Evolutionary conservation across 768 basidiomycete genomes (phyloP).

Genomic region (Pulveroboletus sp.): DNA sequence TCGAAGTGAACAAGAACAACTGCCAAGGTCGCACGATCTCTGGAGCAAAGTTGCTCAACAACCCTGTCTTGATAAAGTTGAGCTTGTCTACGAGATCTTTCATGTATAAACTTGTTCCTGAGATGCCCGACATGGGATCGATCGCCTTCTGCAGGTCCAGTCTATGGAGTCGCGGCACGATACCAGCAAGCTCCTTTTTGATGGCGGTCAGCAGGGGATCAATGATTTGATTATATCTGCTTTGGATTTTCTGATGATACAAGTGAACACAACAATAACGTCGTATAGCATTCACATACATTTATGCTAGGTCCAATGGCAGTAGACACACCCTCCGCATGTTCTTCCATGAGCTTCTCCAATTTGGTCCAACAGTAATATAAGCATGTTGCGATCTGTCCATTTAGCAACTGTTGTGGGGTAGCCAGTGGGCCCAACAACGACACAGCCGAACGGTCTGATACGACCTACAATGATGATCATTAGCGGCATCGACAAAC

Average conservation of each 20-base stretch:
- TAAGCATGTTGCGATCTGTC: constrained; percentile 69
- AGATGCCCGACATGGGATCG: constrained; percentile 55
- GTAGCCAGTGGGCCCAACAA: constrained; percentile 76
- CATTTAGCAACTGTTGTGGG: constrained; percentile 73
- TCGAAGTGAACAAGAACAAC: background rate
- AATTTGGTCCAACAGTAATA: constrained; percentile 24
- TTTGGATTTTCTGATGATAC: constrained; percentile 19
- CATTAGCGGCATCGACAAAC: background rate
- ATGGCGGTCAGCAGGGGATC: constrained; percentile 65
- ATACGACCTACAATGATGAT: constrained; percentile 45
- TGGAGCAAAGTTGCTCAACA: constrained; percentile 72
- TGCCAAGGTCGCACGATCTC: constrained; percentile 76
- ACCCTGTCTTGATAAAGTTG: constrained; percentile 70
- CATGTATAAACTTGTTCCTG: constrained; percentile 73
- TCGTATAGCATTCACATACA: constrained; percentile 36
- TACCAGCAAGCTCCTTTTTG: constrained; percentile 73
- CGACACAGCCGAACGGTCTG: constrained; percentile 68
- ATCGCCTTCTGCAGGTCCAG: constrained; percentile 72
- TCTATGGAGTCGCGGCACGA: constrained; percentile 79
- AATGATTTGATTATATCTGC: constrained; percentile 49
- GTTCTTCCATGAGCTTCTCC: constrained; percentile 23
- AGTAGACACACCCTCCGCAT: constrained; percentile 40
- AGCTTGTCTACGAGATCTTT: constrained; percentile 78
- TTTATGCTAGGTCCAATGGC: constrained; percentile 53
- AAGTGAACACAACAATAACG: background rate